A percentile compares a stretch with the other conserved stretches of the same genome.
phyloP scores from a whole-genome alignment of 129 eudicot genomes.

The Helichrysum umbraculigerum region DNA sequence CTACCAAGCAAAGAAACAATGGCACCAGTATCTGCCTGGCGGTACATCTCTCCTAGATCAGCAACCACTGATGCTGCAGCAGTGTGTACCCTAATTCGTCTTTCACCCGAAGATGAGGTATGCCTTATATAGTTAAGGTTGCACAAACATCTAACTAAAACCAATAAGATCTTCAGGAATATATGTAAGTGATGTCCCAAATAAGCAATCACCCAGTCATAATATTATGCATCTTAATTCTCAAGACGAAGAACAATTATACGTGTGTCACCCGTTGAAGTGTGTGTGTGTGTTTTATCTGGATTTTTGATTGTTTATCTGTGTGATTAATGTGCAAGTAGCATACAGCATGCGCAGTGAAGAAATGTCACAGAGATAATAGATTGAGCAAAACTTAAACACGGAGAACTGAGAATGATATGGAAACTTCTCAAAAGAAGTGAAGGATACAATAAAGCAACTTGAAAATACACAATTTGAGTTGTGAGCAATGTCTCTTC shows the following conservation, averaged over 20 bases:
- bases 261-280: neutral
- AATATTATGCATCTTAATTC: neutral
- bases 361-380: neutral
- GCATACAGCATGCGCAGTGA: neutral
- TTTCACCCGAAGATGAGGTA: slow-evolving; percentile 90
- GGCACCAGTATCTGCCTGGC: slow-evolving; percentile 92
- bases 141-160: neutral
- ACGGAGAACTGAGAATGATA: neutral
- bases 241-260: neutral
- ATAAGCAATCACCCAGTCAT: neutral
- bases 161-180: neutral
- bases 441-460: slow-evolving; percentile 91
- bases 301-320: neutral
- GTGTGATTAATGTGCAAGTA: neutral
- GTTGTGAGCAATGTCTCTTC: slow-evolving; percentile 86
- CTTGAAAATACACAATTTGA: slow-evolving; percentile 80
- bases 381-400: neutral
- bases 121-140: slow-evolving; percentile 65
- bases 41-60: slow-evolving; percentile 93
- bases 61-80: slow-evolving; percentile 95
- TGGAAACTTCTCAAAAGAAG: neutral
- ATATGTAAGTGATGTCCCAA: neutral
- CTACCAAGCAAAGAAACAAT: slow-evolving; percentile 71
- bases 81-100: slow-evolving; percentile 95
- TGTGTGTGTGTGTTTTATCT: neutral